Base-by-base conservation (phyloP, 352 stramenopile genomes). In the Phytophthora uliginosa region DNA sequence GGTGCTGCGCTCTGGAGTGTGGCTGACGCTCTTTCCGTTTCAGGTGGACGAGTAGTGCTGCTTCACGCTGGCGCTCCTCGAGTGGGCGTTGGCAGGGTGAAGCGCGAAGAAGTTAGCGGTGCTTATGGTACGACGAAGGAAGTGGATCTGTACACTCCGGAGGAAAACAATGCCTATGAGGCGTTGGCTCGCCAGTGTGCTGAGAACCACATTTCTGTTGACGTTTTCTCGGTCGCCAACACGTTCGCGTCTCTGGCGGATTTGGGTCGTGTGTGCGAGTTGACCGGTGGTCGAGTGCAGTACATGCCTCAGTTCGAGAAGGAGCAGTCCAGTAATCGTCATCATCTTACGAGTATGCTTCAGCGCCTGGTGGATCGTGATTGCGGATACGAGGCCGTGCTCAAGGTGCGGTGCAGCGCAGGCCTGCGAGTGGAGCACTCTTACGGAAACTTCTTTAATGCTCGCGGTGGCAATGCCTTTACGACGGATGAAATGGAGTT, bases 221-320 rank as follows among this genome's bases (percentile, higher is more conserved):
- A 97, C 64, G 81, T 97, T 9, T 95, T 95, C 56, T 93, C 86
- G 24, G 90, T 95, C 56, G 91, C 88, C 10, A 96, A 95, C 68
- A 79, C 89, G 42, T 95, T 95, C 64, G 85, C 88, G 15, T 95
- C 92, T 45, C 74, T 96, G 24, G 89, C 89, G 12, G 89, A 96
- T 57, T 82, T 95, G 26, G 88, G 86, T 20, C 89, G 89, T 42
- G 83, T 95, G 12, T 93, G 88, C 63, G 89, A 96, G 57, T 71
- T 97, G 66, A 98, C 91, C 26, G 92, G 91, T 57, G 92, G 91
- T 17, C 89, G 89, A 38, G 90, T 96, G 22, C 78, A 88, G 56
- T 95, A 96, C 80, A 88, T 97, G 76, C 91, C 90, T 28, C 85
- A 96, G 65, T 95, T 96, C 59, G 87, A 95, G 64, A 96, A 94